phyloP scores from a whole-genome alignment of 2,329 filamentous ascomycete genomes.

The Curvularia hawaiiensis region DNA sequence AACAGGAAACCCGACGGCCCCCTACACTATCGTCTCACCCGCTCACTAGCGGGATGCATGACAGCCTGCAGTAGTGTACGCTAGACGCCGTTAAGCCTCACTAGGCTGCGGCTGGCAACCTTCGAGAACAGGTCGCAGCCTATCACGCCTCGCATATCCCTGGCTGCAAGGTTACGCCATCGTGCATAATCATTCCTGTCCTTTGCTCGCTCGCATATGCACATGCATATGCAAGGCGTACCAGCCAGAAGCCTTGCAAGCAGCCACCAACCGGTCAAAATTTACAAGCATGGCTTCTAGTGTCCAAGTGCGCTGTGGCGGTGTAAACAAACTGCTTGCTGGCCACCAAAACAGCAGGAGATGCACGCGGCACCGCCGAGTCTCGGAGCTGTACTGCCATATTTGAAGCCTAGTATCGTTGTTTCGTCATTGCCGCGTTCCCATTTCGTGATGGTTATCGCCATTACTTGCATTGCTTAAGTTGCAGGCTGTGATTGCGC shows the following conservation, averaged over 20 bases:
- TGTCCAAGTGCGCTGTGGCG: conserved; percentile 1
- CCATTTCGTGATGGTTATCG: neutral
- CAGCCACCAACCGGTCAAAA: conserved; percentile 15
- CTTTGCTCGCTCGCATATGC: conserved; percentile 14
- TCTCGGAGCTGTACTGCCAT: neutral
- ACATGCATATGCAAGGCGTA: conserved; percentile 8
- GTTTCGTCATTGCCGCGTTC: conserved; percentile 9
- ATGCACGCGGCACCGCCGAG: neutral
- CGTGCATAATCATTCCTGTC: conserved; percentile 7
- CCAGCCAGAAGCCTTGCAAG: neutral
- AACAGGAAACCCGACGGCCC: conserved; percentile 9
- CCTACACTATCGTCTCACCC: conserved; percentile 8
- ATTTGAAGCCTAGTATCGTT: conserved; percentile 1
- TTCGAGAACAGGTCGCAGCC: conserved; percentile 10
- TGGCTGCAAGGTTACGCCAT: conserved; percentile 8
- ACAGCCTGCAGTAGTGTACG: conserved; percentile 15
- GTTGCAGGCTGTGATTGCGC: conserved; percentile 4
- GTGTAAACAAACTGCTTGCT: neutral
- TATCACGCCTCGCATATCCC: conserved; percentile 6
- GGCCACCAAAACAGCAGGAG: neutral
- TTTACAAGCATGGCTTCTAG: neutral
- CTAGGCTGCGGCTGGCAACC: conserved; percentile 10
- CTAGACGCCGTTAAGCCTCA: conserved; percentile 18
- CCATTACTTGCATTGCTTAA: conserved; percentile 6
- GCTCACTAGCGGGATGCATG: conserved; percentile 12